Conservation (phyloP, 2,329 filamentous ascomycete species). For the Pseudocercospora musae region DNA sequence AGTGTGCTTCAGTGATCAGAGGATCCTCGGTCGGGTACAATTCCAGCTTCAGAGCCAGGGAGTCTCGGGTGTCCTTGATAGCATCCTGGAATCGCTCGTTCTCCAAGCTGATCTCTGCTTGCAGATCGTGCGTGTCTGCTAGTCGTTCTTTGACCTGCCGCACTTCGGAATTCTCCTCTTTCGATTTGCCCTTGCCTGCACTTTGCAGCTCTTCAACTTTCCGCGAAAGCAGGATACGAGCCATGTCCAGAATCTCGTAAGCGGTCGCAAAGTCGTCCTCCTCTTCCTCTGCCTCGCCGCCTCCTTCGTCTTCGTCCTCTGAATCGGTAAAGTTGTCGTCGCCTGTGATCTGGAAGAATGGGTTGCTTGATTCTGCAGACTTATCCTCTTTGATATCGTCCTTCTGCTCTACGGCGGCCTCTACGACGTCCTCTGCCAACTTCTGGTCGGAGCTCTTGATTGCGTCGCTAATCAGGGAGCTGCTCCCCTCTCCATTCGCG, state of each 20-base stretch:
- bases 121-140: slow-evolving; percentile 87
- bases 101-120: slow-evolving; percentile 95
- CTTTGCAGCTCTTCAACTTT: slow-evolving; percentile 51
- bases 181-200: slow-evolving; percentile 47
- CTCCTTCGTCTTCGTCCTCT: slow-evolving; percentile 51
- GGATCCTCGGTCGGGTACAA: slow-evolving; percentile 78
- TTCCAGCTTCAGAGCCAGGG: slow-evolving; percentile 73
- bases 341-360: slow-evolving; percentile 86
- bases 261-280: slow-evolving; percentile 63
- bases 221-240: slow-evolving; percentile 57
- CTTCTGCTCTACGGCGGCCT: slow-evolving; percentile 43
- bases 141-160: slow-evolving; percentile 76
- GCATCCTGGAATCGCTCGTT: slow-evolving; percentile 89
- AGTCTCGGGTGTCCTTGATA: slow-evolving; percentile 75
- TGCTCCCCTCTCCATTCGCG: slow-evolving; percentile 26
- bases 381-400: slow-evolving; percentile 41
- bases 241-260: slow-evolving; percentile 62
- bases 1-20: slow-evolving; percentile 89
- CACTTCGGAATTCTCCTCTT: slow-evolving; percentile 35
- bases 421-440: slow-evolving; percentile 41
- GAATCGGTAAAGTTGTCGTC: slow-evolving; percentile 92
- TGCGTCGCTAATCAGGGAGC: slow-evolving; percentile 30
- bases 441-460: slow-evolving; percentile 39
- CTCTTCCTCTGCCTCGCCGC: slow-evolving; percentile 45
- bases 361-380: slow-evolving; percentile 58